Evolutionary conservation across 1,139 yeast species (phyloP).

Genomic region (Kluyveromyces marxianus): DNA sequence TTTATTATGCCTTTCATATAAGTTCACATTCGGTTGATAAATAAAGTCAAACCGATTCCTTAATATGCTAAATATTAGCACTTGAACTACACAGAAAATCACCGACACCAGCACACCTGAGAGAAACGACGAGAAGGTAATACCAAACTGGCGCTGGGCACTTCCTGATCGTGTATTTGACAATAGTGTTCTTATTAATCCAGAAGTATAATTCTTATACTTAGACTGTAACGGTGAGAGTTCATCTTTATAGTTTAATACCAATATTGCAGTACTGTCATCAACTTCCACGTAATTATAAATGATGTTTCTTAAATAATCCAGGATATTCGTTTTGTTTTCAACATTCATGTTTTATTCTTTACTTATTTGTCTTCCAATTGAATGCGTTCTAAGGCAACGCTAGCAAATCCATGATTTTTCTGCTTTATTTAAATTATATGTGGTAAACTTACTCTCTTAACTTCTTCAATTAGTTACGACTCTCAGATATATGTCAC

Average conservation of each 20-base stretch:
- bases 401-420: background rate
- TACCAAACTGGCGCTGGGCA: conserved; percentile 36
- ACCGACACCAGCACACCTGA: conserved; percentile 45
- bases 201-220: conserved; percentile 12
- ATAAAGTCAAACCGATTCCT: conserved; percentile 41
- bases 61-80: conserved; percentile 45
- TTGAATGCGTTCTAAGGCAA: too few species aligned
- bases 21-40: conserved; percentile 36
- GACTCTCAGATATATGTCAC: too few species aligned
- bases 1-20: background rate
- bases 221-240: conserved; percentile 5
- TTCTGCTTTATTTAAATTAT: too few species aligned
- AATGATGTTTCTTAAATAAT: conserved; percentile 13
- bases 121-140: conserved; percentile 40
- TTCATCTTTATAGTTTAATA: conserved; percentile 13
- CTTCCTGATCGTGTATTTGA: conserved; percentile 53
- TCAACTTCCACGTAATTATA: conserved; percentile 16
- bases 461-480: too few species aligned
- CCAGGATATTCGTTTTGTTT: background rate
- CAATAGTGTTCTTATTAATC: conserved; percentile 34
- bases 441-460: too few species aligned
- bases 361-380: too few species aligned
- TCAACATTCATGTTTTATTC: background rate
- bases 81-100: conserved; percentile 44
- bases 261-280: conserved; percentile 14